Percentiles rank a stretch among this genome's conserved stretches.
phyloP scores from a whole-genome alignment of 208 protist species.

The Trypanosoma scelopori region DNA sequence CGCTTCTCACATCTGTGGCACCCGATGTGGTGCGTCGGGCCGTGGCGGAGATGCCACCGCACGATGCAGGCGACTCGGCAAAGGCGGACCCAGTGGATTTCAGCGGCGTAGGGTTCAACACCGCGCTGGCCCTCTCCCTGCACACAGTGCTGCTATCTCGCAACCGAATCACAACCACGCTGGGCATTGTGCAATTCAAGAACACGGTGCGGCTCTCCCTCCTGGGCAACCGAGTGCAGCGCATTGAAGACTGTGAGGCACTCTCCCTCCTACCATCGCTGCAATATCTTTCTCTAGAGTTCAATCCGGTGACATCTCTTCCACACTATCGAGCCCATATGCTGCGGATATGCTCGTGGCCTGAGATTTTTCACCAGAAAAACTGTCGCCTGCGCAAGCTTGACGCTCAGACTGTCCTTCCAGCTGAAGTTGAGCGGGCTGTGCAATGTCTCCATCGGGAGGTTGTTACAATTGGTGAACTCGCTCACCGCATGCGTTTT shows the following conservation, averaged over 20 bases:
- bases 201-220: slow-evolving; percentile 80
- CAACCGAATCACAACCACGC: slow-evolving; percentile 54
- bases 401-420: slow-evolving; percentile 44
- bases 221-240: slow-evolving; percentile 68
- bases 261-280: slow-evolving; percentile 67
- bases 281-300: slow-evolving; percentile 79
- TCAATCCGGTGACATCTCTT: slow-evolving; percentile 76
- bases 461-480: slow-evolving; percentile 51
- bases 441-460: slow-evolving; percentile 62
- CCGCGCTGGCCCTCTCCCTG: slow-evolving; percentile 65
- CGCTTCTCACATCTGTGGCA: slow-evolving; percentile 38
- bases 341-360: slow-evolving; percentile 77
- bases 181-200: slow-evolving; percentile 82
- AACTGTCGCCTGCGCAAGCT: slow-evolving; percentile 75
- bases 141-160: slow-evolving; percentile 80
- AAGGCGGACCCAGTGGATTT: slow-evolving; percentile 8
- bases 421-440: slow-evolving; percentile 43
- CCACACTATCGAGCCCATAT: slow-evolving; percentile 83
- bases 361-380: slow-evolving; percentile 40
- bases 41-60: slow-evolving; percentile 22
- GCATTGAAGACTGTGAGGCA: slow-evolving; percentile 79
- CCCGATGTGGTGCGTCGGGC: slow-evolving; percentile 29
- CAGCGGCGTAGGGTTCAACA: slow-evolving; percentile 36
- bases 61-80: background rate
- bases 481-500: slow-evolving; percentile 63